Conservation (phyloP, 176 grass and related monocot species). For the Phragmites australis region DNA sequence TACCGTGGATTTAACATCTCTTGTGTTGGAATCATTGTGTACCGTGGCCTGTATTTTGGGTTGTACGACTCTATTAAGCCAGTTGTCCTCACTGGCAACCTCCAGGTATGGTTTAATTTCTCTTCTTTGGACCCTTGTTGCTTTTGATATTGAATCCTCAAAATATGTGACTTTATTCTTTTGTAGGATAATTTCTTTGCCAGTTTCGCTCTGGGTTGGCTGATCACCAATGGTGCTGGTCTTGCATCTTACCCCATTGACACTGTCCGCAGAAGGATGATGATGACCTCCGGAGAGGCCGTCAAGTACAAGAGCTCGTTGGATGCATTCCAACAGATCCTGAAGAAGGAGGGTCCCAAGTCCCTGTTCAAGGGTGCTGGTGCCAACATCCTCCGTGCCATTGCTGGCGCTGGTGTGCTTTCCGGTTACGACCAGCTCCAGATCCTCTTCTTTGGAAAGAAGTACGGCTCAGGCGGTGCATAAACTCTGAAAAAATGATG, state of each 20-base stretch:
- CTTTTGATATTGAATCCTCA: background rate
- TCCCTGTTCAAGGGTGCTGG: slow-evolving; percentile 98
- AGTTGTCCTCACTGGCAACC: slow-evolving; percentile 66
- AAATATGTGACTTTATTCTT: background rate
- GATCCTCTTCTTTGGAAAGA: slow-evolving; percentile 97
- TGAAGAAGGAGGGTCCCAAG: slow-evolving; percentile 80
- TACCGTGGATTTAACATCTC: slow-evolving; percentile 98
- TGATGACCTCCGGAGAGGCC: slow-evolving; percentile 96
- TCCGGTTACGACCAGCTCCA: slow-evolving; percentile 90
- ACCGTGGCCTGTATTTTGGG: slow-evolving; percentile 97
- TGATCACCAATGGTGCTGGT: slow-evolving; percentile 88
- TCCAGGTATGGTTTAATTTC: slow-evolving; percentile 55
- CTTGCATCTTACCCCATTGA: slow-evolving; percentile 94
- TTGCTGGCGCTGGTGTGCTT: slow-evolving; percentile 96
- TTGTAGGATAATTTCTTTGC: slow-evolving; percentile 96
- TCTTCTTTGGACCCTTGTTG: background rate
- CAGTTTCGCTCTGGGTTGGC: slow-evolving; percentile 79
- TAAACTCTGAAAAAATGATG: slow-evolving; percentile 52
- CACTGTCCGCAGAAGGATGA: slow-evolving; percentile 96
- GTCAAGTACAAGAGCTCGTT: slow-evolving; percentile 97
- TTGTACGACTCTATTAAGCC: slow-evolving; percentile 93
- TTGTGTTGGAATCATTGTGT: slow-evolving; percentile 93
- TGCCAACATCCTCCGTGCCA: slow-evolving; percentile 90
- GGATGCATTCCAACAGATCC: slow-evolving; percentile 76
- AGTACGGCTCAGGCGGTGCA: slow-evolving; percentile 81